Base-by-base conservation (phyloP, 495 filamentous ascomycete genomes). In the Aspergillus bridgeri region DNA sequence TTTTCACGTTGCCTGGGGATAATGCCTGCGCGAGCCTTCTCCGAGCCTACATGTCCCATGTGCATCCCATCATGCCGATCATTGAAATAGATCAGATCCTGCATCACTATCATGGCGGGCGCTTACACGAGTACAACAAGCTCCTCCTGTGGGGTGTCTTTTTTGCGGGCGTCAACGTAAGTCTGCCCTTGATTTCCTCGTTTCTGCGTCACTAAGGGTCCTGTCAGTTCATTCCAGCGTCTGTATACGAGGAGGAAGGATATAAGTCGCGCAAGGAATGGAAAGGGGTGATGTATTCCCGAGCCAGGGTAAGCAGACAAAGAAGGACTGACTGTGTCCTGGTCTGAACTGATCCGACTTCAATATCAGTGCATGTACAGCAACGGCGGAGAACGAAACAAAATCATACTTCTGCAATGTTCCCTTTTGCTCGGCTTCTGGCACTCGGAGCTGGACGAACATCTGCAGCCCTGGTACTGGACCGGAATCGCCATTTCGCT, bases 81-180 rank as follows among this genome's bases (percentile, higher is more conserved):
- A 59, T 79, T 19, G 74, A 79, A 33, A 69, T 53, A 2, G 59
- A 65, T 7, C 47, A 56, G 0, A 65, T 77, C 44, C 51, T 77
- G 22, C 33, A 60, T 18, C 60, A 60, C 24, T 63, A 70, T 29
- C 54, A 53, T n/a, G 22, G 51, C 25, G 65, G 64, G 8, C 60
- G 65, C 11, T 52, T 65, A 13, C 54, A 62, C n/a, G 60, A 68
- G 5, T 65, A 69, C 44, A 78, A 74, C 43, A 9, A 73, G 0
- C 50, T 77, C 18, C 57, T 78, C 3, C 43, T 76, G 11, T 79
- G 75, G 75, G 73, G 74, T 55, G 57, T 79, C 11, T 75, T 76
- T n/a, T 76, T 70, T 53, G 72, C 63, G 42, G 69, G 70, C 1
- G 59, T 59, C 0, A 75, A 77, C 63, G 74, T 72, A 52, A 50